phyloP scores from a whole-genome alignment of 2,329 filamentous ascomycete species.

The Lasiodiplodia citricola region DNA sequence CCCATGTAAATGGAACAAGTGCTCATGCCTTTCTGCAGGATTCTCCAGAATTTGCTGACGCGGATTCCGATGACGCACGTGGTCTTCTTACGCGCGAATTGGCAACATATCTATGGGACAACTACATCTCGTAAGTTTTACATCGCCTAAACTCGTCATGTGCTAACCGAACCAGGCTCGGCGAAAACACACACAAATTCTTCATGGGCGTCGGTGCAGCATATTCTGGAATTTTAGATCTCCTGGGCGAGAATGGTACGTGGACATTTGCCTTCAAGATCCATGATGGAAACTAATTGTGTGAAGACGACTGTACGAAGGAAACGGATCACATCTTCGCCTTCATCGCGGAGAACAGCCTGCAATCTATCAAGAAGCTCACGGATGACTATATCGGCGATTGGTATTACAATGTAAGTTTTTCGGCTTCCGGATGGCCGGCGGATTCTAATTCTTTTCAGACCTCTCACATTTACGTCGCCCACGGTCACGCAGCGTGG shows the following conservation, averaged over 20 bases:
- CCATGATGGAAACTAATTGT: neutral
- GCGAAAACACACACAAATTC: conserved; percentile 73
- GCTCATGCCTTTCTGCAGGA: conserved; percentile 34
- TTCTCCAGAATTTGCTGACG: conserved; percentile 42
- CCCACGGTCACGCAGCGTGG: conserved; percentile 76
- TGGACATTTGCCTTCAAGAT: conserved; percentile 44
- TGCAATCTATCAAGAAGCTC: conserved; percentile 73
- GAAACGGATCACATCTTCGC: conserved; percentile 75
- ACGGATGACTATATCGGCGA: conserved; percentile 74
- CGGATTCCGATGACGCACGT: conserved; percentile 54
- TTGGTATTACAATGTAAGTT: conserved; percentile 76
- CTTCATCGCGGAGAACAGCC: conserved; percentile 75
- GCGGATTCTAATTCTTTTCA: conserved; percentile 30
- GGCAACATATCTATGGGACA: conserved; percentile 91
- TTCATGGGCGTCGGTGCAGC: conserved; percentile 90
- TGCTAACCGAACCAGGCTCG: conserved; percentile 49
- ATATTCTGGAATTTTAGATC: conserved; percentile 79
- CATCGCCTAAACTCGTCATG: neutral
- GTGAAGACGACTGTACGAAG: conserved; percentile 63
- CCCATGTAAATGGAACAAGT: neutral
- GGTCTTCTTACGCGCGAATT: conserved; percentile 67
- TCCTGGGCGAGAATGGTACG: conserved; percentile 77
- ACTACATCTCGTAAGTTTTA: conserved; percentile 76
- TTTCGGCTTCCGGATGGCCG: neutral
- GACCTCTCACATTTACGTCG: conserved; percentile 80